Conservation (phyloP, 768 basidiomycete genomes). For the Hortiboletus flavorubellus region DNA sequence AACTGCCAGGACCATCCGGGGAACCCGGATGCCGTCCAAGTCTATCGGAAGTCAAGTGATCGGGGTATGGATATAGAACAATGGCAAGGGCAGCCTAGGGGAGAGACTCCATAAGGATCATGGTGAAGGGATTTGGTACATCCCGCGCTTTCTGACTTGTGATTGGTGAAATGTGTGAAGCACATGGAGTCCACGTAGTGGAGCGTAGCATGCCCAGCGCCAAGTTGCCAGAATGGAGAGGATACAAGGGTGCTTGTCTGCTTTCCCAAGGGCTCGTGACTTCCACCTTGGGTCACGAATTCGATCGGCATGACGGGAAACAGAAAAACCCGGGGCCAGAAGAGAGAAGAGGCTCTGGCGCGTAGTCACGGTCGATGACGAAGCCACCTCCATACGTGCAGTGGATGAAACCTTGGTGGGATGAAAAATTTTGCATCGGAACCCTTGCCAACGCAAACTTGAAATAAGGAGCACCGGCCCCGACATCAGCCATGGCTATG, state of each 20-base stretch:
- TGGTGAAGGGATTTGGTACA: background rate
- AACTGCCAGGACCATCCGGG: conserved; percentile 11
- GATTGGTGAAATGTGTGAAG: background rate
- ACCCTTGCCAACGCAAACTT: background rate
- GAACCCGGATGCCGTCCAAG: background rate
- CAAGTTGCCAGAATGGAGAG: conserved; percentile 6
- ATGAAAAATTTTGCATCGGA: background rate
- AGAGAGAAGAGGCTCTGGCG: background rate
- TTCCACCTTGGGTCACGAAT: background rate
- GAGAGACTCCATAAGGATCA: background rate
- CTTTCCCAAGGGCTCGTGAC: background rate
- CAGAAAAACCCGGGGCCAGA: background rate
- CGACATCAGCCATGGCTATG: background rate
- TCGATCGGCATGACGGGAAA: background rate
- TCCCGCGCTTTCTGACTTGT: background rate
- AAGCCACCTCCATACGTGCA: background rate
- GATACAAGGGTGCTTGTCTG: background rate
- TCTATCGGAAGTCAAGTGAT: background rate
- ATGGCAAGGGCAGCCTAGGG: background rate
- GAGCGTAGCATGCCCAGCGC: background rate
- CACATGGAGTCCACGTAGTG: background rate
- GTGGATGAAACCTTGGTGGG: background rate
- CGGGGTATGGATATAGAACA: background rate
- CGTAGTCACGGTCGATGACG: background rate
- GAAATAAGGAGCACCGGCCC: background rate